Evolutionary conservation across 495 filamentous ascomycete genomes (phyloP).

Genomic region (Talaromyces wortmannii): DNA sequence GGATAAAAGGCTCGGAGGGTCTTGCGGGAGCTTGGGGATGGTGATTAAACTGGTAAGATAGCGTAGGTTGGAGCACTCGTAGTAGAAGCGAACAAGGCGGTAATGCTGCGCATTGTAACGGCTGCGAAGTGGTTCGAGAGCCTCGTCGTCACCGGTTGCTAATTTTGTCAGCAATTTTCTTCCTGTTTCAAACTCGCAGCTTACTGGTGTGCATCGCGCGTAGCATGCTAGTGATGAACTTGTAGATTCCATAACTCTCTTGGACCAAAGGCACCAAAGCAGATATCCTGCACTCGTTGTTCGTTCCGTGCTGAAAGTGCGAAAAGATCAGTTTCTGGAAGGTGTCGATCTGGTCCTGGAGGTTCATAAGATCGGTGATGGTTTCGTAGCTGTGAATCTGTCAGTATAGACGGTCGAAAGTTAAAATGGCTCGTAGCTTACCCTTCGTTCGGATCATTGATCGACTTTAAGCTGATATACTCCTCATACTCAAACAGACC

Average conservation of each 20-base stretch:
- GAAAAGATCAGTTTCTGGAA: conserved; percentile 98
- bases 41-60: conserved; percentile 96
- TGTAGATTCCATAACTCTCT: conserved; percentile 98
- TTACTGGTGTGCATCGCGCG: conserved; percentile 93
- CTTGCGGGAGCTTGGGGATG: conserved; percentile 89
- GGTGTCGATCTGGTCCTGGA: conserved; percentile 95
- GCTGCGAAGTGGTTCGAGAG: conserved; percentile 78
- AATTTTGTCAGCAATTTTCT: neutral
- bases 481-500: conserved; percentile 96
- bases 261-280: conserved; percentile 89
- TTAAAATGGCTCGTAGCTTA: conserved; percentile 12
- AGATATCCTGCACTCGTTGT: conserved; percentile 96
- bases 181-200: conserved; percentile 10
- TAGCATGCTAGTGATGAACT: conserved; percentile 91
- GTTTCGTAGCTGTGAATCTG: conserved; percentile 68
- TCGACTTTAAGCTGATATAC: conserved; percentile 94
- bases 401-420: conserved; percentile 8
- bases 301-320: conserved; percentile 80
- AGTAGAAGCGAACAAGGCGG: conserved; percentile 94
- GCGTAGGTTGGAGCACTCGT: conserved; percentile 94
- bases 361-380: conserved; percentile 89
- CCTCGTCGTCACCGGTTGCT: conserved; percentile 93
- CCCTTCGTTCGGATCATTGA: conserved; percentile 98
- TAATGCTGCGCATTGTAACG: conserved; percentile 95
- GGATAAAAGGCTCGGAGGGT: conserved; percentile 79